Percentiles rank a stretch among this genome's conserved stretches.
Conservation (phyloP, 2,329 filamentous ascomycete genomes). For the Stemphylium vesicarium region DNA sequence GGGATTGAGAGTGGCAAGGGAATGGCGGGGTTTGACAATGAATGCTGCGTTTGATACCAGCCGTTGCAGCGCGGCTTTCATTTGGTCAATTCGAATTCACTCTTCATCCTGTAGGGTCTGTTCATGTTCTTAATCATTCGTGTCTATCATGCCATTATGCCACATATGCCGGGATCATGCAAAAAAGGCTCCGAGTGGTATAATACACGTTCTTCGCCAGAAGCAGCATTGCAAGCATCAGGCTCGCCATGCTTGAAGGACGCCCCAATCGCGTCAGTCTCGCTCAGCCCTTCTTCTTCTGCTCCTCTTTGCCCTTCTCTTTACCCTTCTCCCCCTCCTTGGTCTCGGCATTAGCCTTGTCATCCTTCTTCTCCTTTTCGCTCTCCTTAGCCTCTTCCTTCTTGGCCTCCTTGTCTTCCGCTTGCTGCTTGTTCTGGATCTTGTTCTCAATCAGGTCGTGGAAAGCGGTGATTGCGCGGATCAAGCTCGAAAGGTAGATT, state of each 20-base stretch:
- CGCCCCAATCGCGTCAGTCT: slow-evolving; percentile 15
- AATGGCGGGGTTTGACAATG: no score
- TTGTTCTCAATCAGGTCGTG: slow-evolving; percentile 99
- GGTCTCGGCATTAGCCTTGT: slow-evolving; percentile 57
- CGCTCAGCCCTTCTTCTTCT: slow-evolving; percentile 65
- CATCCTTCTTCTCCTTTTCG: slow-evolving; percentile 67
- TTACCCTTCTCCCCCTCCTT: slow-evolving; percentile 62
- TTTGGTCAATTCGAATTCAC: no score
- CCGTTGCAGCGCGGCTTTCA: slow-evolving; percentile 26
- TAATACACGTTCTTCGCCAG: slow-evolving; percentile 30
- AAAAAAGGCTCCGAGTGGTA: slow-evolving; percentile 22
- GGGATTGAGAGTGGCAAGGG: slow-evolving; percentile 27
- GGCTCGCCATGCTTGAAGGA: neutral
- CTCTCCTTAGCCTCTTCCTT: slow-evolving; percentile 67
- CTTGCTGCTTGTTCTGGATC: slow-evolving; percentile 97
- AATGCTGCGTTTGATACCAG: slow-evolving; percentile 26
- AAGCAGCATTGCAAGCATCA: neutral
- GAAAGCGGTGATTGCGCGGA: slow-evolving; percentile 97
- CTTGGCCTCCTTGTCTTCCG: slow-evolving; percentile 88
- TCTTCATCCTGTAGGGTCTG: neutral
- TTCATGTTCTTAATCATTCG: slow-evolving; percentile 20
- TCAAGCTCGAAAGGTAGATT: slow-evolving; percentile 95
- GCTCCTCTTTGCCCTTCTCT: slow-evolving; percentile 63
- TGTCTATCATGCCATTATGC: slow-evolving; percentile 38
- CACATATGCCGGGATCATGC: slow-evolving; percentile 7